Base-by-base conservation (phyloP, 1,139 yeast species). In the Spencermartinsiella ligniputridi region DNA sequence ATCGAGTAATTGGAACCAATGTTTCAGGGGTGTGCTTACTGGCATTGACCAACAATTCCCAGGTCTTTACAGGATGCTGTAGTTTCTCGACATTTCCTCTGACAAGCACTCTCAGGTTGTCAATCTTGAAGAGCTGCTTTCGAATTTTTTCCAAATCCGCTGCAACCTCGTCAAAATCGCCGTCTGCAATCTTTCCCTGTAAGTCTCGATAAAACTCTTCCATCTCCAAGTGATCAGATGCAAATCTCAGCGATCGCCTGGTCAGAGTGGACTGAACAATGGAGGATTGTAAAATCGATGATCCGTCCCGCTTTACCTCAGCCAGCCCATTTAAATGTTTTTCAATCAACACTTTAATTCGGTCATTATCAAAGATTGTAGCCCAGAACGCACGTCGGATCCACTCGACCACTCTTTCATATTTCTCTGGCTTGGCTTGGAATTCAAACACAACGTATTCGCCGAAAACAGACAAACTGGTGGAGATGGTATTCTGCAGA, bases 221-320 rank as follows among this genome's bases (percentile, higher is more conserved):
- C 20, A 82, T 78, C 40, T 69, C 67, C 18, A 89, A 65, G 9
- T 77, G 68, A 62, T 90, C 95, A 38, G 79, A 78, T 0, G 90
- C 79, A 52, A 78, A 79, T 50, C 81, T 74, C 45, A 86, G 67
- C 0, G 96, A 82, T 45, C 81, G 69, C 16, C 74, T 73, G 15
- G 76, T 72, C 51, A 76, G 79, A 34, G 78, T 63, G 15, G 75
- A 68, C 54, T 83, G 73, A 52, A 74, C 71, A 29, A 78, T 72
- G 11, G 84, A 63, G 1, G 95, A 83, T 48, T 74, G 68, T 68
- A 88, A 68, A 79, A 90, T 82, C 2, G 74, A 64, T 40, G 78
- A 78, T 18, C 95, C 97, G 54, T 78, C 79, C 60, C 98, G 79
- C 63, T 89, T 90, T 37, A 75, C 70, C 46, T 88, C 96, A 0